A percentile compares a stretch with the other conserved stretches of the same genome.
These are phyloP conservation scores for Aegle marmelos DNA, from an alignment of 345 rosid species.

Conservation along the genomic window DNA sequence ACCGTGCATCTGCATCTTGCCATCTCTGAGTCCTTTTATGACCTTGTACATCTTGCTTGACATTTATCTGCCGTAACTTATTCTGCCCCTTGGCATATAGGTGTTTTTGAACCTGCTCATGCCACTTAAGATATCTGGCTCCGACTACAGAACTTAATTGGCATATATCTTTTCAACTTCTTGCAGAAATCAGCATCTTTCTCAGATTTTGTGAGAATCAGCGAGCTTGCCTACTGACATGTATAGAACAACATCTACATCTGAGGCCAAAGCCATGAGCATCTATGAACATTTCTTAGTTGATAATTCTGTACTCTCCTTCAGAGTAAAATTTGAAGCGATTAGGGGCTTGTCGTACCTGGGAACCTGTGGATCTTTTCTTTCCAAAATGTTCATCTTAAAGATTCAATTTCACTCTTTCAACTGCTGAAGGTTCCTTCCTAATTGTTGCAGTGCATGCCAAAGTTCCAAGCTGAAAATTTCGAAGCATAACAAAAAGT, in stretches of 20 bases:
- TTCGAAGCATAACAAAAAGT: slow-evolving; percentile 41
- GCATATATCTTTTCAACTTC: neutral
- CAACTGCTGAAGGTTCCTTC: neutral
- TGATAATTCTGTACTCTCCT: neutral
- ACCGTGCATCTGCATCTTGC: neutral
- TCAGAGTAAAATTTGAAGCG: neutral
- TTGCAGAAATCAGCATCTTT: neutral
- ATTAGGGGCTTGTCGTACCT: neutral
- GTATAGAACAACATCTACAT: neutral
- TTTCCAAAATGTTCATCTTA: neutral
- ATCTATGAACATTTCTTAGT: neutral
- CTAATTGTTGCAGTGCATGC: slow-evolving; percentile 28
- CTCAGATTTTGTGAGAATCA: neutral
- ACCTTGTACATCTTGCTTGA: neutral
- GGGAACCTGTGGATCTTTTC: neutral
- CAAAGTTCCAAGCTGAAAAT: slow-evolving; percentile 64
- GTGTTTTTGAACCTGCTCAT: no score
- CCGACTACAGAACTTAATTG: no score
- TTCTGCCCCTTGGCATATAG: no score
- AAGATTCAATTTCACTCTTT: neutral
- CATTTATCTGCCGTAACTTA: no score
- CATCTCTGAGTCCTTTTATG: neutral
- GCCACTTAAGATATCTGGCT: no score
- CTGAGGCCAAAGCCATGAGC: neutral
- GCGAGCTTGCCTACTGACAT: neutral